phyloP scores from a whole-genome alignment of 2,329 filamentous ascomycete genomes.

The Trichophyton verrucosum region DNA sequence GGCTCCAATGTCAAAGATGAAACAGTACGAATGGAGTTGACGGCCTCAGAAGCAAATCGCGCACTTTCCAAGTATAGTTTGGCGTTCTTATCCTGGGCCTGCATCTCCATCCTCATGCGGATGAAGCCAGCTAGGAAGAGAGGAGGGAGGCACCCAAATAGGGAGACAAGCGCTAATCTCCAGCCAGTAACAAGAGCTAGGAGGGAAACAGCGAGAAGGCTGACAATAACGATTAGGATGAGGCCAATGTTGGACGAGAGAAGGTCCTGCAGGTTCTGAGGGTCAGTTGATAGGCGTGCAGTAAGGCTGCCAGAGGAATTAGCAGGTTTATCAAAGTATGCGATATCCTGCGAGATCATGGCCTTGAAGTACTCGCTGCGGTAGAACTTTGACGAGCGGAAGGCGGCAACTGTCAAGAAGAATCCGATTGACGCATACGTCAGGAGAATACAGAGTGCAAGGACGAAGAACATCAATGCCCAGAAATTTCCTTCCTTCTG shows the following conservation, averaged over 20 bases:
- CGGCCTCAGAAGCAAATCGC: conserved; percentile 39
- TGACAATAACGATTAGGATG: conserved; percentile 61
- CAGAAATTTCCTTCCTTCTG: conserved; percentile 30
- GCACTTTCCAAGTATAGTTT: conserved; percentile 38
- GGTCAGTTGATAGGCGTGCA: conserved; percentile 67
- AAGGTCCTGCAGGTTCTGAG: conserved; percentile 43
- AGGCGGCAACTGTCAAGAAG: conserved; percentile 13
- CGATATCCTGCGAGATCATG: conserved; percentile 21
- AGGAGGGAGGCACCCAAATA: conserved; percentile 34
- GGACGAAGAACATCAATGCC: conserved; percentile 37
- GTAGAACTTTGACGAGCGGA: conserved; percentile 12
- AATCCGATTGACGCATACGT: conserved; percentile 15
- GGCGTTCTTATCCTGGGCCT: conserved; percentile 36
- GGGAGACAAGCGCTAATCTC: conserved; percentile 61
- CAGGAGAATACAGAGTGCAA: conserved; percentile 29
- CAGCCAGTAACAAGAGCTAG: conserved; percentile 59
- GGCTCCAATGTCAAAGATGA: conserved; percentile 38
- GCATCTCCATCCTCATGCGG: conserved; percentile 39
- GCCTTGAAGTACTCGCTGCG: conserved; percentile 17
- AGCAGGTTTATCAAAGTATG: conserved; percentile 18
- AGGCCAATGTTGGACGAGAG: conserved; percentile 72
- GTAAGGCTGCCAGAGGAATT: conserved; percentile 47
- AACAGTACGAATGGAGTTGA: conserved; percentile 39
- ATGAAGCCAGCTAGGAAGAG: conserved; percentile 20
- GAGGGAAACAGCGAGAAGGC: conserved; percentile 55